Evolutionary conservation across 192 early-diverging fungal genomes (phyloP), one percentile per base, ranked within the genome.

Genomic region (Borealophlyctis nickersoniae): DNA sequence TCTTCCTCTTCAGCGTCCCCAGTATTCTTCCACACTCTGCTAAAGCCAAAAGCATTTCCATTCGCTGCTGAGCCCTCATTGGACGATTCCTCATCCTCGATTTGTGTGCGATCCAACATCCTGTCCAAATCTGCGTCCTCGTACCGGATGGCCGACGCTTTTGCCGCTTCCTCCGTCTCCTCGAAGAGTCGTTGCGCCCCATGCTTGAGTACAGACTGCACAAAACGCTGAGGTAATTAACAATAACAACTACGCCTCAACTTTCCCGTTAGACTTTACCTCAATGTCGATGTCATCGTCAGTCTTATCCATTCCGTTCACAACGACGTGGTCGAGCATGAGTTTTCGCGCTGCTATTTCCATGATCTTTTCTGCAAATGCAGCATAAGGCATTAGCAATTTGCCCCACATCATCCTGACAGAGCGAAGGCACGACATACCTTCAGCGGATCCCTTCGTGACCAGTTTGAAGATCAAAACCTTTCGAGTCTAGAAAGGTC

Each of bases 261-360:
- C n/a, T n/a, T n/a, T n/a, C n/a, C n/a, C n/a, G n/a, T n/a, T n/a
- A n/a, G n/a, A n/a, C n/a, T 87, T 52, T 71, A 74, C 56, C 82
- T 78, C 0, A 89, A 63, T 50, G 89, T 84, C 34, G 81, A 77
- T 36, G 5, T 77, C 74, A 29, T 84, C 75, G 24, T 83, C 81
- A 27, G 79, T 78, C 35, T 87, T 77, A 22, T 79, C 76, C 90
- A 90, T 88, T 22, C 73, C 76, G 48, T 86, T 85, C 9, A 92
- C 88, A 30, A 92, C 80, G 26, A 92, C 60, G 66, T 90, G 87
- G 70, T 91, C 86, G 32, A 89, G 63, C 0, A 87, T 83, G 66
- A 91, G 78, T 68, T 92, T 92, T 57, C 79, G 77, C 61, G 88
- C 90, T 13, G 80, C 88, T 0, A 87, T 77, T 63, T 91, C 83